Evolutionary conservation across 2,329 filamentous ascomycete genomes (phyloP).

Genomic region (Colletotrichum scovillei): DNA sequence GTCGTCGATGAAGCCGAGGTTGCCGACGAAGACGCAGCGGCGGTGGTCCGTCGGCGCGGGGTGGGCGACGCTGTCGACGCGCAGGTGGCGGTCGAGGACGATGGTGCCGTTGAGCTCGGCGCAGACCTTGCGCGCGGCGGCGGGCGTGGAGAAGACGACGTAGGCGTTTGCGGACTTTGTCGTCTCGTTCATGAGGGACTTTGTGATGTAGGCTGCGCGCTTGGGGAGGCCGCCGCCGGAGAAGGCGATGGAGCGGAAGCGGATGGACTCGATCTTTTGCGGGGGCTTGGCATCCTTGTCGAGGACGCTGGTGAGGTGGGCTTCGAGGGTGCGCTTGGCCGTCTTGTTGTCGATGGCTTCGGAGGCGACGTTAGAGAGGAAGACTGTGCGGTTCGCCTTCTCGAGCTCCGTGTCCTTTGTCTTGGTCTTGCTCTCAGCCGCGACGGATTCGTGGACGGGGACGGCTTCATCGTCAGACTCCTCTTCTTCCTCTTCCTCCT

Average conservation of each 20-base stretch:
- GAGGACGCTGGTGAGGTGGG: constrained; percentile 83
- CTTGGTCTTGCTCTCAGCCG: constrained; percentile 61
- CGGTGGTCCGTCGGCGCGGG: constrained; percentile 85
- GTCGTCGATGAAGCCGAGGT: constrained; percentile 95
- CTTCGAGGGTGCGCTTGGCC: constrained; percentile 80
- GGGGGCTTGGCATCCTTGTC: constrained; percentile 60
- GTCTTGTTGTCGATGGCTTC: constrained; percentile 85
- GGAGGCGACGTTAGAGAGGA: constrained; percentile 90
- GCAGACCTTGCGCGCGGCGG: constrained; percentile 81
- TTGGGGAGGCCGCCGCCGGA: constrained; percentile 82
- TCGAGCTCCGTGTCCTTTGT: constrained; percentile 71
- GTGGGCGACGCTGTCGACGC: constrained; percentile 91
- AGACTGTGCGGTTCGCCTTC: constrained; percentile 90
- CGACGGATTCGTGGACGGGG: constrained; percentile 69
- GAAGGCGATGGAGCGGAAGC: constrained; percentile 94
- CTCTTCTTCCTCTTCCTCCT: constrained; percentile 57
- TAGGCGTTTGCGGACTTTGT: constrained; percentile 96
- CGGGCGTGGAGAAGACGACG: constrained; percentile 82
- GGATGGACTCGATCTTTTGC: constrained; percentile 88
- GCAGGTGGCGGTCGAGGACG: constrained; percentile 87
- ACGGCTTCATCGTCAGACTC: constrained; percentile 53
- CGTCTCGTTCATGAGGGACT: constrained; percentile 89
- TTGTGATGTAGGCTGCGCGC: constrained; percentile 93
- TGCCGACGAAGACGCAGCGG: constrained; percentile 95
- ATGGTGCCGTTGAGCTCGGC: constrained; percentile 84